phyloP scores from a whole-genome alignment of 495 filamentous ascomycete species.

The Neurospora pannonica region DNA sequence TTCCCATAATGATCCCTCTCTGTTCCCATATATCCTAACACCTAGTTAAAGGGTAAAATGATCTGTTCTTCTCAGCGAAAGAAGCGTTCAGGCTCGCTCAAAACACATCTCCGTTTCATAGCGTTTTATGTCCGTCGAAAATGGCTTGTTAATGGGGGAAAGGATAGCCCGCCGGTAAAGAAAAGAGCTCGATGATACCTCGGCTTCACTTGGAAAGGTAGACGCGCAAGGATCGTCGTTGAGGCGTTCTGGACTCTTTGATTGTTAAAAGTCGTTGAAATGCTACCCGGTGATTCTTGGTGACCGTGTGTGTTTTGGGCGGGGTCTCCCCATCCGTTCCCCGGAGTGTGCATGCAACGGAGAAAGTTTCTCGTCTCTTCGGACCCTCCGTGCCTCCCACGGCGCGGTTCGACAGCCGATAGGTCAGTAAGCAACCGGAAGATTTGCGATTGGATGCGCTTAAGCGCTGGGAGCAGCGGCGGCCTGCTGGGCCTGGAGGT shows the following conservation, averaged over 20 bases:
- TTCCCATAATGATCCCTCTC: not conserved
- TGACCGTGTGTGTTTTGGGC: not conserved
- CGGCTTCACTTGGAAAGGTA: not conserved
- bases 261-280: not conserved
- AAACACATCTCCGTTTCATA: not conserved
- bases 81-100: not conserved
- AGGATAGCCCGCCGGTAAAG: not conserved
- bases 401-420: not conserved
- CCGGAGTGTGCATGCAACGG: not conserved
- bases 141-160: not conserved
- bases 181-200: not conserved
- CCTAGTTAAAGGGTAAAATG: not conserved
- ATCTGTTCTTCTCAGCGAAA: not conserved
- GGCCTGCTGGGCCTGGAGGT: conserved; percentile 56
- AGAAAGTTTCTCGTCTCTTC: not conserved
- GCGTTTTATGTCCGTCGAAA: not conserved
- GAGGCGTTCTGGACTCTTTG: not conserved
- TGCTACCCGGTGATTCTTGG: not conserved
- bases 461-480: conserved; percentile 21
- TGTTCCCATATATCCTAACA: not conserved
- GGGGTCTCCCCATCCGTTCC: not conserved
- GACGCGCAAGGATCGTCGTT: not conserved
- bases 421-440: not conserved
- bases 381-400: not conserved
- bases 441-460: not conserved